Percentiles rank a stretch among this genome's conserved stretches.
phyloP scores from a whole-genome alignment of 2,329 filamentous ascomycete species.

The Drechslerella dactyloides region DNA sequence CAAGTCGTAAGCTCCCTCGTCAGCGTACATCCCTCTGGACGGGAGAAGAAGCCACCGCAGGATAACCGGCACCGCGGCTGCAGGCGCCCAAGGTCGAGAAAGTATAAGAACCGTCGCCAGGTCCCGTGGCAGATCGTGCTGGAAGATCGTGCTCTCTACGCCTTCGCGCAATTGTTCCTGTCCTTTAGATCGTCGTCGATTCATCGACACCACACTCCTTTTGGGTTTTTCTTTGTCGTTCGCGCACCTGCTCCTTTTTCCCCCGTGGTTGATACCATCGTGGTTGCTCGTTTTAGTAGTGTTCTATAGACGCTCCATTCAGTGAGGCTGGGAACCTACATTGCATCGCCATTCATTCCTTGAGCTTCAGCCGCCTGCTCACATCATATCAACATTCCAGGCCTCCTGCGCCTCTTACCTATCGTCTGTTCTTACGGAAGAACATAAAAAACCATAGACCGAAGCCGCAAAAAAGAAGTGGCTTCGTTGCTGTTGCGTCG shows the following conservation, averaged over 20 bases:
- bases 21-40: constrained; percentile 14
- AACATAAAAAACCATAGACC: background rate
- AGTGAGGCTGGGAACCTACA: constrained; percentile 16
- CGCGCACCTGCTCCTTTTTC: too few species aligned
- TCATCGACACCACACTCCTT: constrained; percentile 41
- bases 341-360: constrained; percentile 25
- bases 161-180: constrained; percentile 11
- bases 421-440: background rate
- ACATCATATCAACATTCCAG: background rate
- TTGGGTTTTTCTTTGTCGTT: background rate
- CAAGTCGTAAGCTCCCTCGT: constrained; percentile 31
- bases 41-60: constrained; percentile 4
- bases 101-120: constrained; percentile 32
- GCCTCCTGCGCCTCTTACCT: background rate
- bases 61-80: background rate
- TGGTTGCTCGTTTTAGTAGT: constrained; percentile 4
- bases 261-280: background rate
- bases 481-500: background rate
- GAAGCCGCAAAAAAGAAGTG: background rate
- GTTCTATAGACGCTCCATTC: constrained; percentile 30
- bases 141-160: constrained; percentile 7
- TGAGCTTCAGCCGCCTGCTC: constrained; percentile 1
- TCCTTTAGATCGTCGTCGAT: constrained; percentile 11
- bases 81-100: background rate
- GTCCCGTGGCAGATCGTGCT: constrained; percentile 38